Base-by-base conservation (phyloP, 163 green algal species). In the Prototheca cutis region DNA sequence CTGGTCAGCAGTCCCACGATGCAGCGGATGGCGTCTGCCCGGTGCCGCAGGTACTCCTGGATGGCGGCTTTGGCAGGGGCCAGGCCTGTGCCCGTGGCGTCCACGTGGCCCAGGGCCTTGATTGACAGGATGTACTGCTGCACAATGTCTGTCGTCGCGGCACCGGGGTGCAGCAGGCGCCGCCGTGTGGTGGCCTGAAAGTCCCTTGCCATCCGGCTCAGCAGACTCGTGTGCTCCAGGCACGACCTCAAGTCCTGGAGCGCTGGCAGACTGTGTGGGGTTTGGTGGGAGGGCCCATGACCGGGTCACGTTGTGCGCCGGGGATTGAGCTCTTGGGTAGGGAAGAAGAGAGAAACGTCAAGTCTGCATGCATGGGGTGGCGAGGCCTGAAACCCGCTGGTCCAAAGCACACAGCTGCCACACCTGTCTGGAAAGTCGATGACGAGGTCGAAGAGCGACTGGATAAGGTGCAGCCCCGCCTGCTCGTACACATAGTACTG, bases 1-100 rank as follows among this genome's bases (percentile, higher is more conserved):
- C 91, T 78, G 7, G 86, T 95, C 28, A 98, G 66, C 78, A 95
- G 83, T 15, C 63, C 80, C 31, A 98, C 89, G 19, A 97, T 87
- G 80, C 87, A 95, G 33, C 85, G 82, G 34, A 95, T 92, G 56
- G 91, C 90, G 75, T 98, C 90, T 34, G 71, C 76, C 2, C 87
- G 59, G n/a, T 51, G 45, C 8, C 78, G 73, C 42, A 98, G 75
- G 76, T 98, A 97, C 10, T 73, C 65, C 4, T 53, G 55, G 29
- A 95, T 85, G 23, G 87, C 85, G 39, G 74, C 70, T 5, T 71
- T 66, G 32, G 95, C 84, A 3, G 80, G 73, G n/a, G 84, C 76
- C 48, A 96, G 75, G 53, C 96, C 63, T 23, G 77, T 63, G 18
- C 80, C 80, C 39, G 76, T 77, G 0, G 84, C 77, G 55, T 96